Evolutionary conservation across 2,329 filamentous ascomycete species (phyloP), one percentile per base, ranked within the genome.

Genomic region (Bretziella fagacearum): DNA sequence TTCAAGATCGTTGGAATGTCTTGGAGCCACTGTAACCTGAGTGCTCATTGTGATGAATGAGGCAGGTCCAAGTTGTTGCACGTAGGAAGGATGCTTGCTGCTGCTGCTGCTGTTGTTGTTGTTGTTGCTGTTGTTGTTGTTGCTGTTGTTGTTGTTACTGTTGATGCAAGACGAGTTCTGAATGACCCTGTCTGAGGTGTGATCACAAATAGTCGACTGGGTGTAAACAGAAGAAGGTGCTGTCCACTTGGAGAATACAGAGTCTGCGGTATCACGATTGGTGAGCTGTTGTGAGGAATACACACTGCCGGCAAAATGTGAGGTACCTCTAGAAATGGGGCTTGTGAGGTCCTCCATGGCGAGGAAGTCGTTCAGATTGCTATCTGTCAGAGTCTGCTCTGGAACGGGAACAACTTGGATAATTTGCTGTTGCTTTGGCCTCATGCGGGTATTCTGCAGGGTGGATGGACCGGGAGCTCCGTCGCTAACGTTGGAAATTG

Each of bases 41-140:
- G 62, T 65, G 8, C 55, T 62, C 51, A 63, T 62, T 4, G 61
- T 65, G 36, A 69, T 56, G 49, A 62, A 66, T 1, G 67, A 69
- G 2, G 57, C 61, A 11, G 62, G 59, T 2, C 62, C 65, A 10
- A 68, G 54, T 6, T 57, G 56, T 49, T 69, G 67, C 11, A 65
- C 55, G 15, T 61, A 51, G 13, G 58, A 60, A 1, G 58, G 55
- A 18, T 55, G 57, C 15, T 58, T 59, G 10, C 55, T 56, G 11
- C 53, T 40, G 17, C 50, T 52, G 8, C n/a, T 27, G 15, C 40
- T 33, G 30, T 33, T 33, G 30, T 17, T 33, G 30, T n/a, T 13
- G 17, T 17, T 33, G 11, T 17, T 33, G 11, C 30, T 33, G 11
- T 17, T 33, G 30, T 33, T 33, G 30, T 17, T 33, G 30, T n/a